Conservation (phyloP, 2,329 filamentous ascomycete species). For the Ophidiomyces ophidiicola region DNA sequence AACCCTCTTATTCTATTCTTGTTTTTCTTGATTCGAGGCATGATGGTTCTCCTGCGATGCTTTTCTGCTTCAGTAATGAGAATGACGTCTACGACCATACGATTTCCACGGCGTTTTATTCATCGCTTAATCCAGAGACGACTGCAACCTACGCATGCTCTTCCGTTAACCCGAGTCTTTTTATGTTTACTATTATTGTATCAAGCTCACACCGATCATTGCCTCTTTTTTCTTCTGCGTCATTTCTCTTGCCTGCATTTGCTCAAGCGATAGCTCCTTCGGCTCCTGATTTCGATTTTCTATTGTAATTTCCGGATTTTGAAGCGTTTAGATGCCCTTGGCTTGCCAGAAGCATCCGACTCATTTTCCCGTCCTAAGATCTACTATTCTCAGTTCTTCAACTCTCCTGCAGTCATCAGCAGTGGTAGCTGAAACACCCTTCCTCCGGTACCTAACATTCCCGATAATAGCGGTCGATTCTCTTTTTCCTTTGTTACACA, state of each 20-base stretch:
- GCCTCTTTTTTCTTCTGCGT: conserved; percentile 3
- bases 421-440: conserved; percentile 1
- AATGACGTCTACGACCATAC: conserved; percentile 14
- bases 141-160: not conserved
- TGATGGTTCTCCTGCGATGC: conserved; percentile 6
- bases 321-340: no score
- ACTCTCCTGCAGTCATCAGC: no score
- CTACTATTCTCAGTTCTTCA: no score
- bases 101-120: conserved; percentile 9
- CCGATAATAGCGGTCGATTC: not conserved
- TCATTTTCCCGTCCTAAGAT: no score
- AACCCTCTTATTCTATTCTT: no score
- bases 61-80: conserved; percentile 9
- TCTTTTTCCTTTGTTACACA: conserved; percentile 1
- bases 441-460: conserved; percentile 2
- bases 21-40: not conserved
- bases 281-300: no score
- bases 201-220: not conserved
- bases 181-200: not conserved
- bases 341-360: no score
- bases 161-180: not conserved
- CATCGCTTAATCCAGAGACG: conserved; percentile 1
- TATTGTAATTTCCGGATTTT: no score
- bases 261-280: conserved; percentile 1
- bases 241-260: not conserved